These are phyloP conservation scores for Lactifluus piperatus DNA, from an alignment of 768 basidiomycete genomes.

Conservation along the genomic window DNA sequence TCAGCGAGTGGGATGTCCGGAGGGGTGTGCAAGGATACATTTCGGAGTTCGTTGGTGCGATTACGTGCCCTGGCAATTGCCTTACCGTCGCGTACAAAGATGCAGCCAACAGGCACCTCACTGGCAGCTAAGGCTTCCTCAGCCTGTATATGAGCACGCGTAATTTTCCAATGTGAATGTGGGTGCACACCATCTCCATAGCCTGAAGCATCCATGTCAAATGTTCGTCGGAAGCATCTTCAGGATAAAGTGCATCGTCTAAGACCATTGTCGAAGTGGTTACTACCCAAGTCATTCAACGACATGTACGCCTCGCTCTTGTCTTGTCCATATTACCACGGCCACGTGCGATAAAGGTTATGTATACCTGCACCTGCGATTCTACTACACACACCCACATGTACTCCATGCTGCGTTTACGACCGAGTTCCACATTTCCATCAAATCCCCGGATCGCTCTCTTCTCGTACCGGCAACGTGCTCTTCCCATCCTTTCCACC, in stretches of 20 bases:
- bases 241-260: neutral
- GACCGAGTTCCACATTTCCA: neutral
- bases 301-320: too few relatives aligned
- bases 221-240: conserved; percentile 25
- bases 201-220: conserved; percentile 77
- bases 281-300: neutral
- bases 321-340: neutral
- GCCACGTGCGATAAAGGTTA: neutral
- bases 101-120: conserved; percentile 96
- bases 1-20: conserved; percentile 1
- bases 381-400: too few relatives aligned
- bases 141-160: conserved; percentile 38
- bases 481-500: neutral
- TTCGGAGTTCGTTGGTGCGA: conserved; percentile 87
- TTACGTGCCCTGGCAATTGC: conserved; percentile 87
- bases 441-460: neutral
- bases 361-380: too few relatives aligned
- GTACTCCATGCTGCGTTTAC: conserved; percentile 2
- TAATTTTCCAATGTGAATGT: neutral
- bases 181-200: conserved; percentile 59
- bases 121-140: conserved; percentile 75
- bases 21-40: conserved; percentile 43
- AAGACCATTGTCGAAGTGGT: neutral
- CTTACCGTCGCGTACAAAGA: conserved; percentile 74
- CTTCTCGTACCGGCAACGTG: neutral